Conservation (phyloP, 257 asterid species). For the Solanum pimpinellifolium region DNA sequence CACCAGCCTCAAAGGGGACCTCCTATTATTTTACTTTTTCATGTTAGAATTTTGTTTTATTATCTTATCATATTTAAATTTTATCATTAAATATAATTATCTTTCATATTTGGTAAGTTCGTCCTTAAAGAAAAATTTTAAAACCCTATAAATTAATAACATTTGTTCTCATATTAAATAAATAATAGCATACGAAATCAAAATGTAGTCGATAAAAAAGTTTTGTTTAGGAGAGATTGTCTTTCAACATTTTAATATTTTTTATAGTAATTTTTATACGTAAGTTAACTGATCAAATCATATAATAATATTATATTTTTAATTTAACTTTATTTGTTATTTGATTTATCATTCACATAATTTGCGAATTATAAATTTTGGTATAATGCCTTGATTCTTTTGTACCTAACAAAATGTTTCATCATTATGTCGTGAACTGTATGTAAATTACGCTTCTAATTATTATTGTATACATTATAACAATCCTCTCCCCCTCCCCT, state of each 20-base stretch:
- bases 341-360: not conserved
- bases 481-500: too few species aligned
- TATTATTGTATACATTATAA: too few species aligned
- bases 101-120: not conserved
- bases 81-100: too few species aligned
- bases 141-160: not conserved
- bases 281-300: not conserved
- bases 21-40: not conserved
- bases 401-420: too few species aligned
- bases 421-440: too few species aligned
- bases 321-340: not conserved
- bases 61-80: too few species aligned
- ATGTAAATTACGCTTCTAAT: too few species aligned
- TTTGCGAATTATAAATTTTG: too few species aligned
- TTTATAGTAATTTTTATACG: not conserved
- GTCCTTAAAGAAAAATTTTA: too few species aligned
- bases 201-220: too few species aligned
- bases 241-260: not conserved
- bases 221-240: not conserved
- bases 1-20: slow-evolving; percentile 13
- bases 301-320: too few species aligned
- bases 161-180: not conserved
- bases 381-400: not conserved
- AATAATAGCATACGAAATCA: not conserved
- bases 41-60: too few species aligned